Conservation (phyloP, 306 rosid species). For the Cicer chorassanicum region DNA sequence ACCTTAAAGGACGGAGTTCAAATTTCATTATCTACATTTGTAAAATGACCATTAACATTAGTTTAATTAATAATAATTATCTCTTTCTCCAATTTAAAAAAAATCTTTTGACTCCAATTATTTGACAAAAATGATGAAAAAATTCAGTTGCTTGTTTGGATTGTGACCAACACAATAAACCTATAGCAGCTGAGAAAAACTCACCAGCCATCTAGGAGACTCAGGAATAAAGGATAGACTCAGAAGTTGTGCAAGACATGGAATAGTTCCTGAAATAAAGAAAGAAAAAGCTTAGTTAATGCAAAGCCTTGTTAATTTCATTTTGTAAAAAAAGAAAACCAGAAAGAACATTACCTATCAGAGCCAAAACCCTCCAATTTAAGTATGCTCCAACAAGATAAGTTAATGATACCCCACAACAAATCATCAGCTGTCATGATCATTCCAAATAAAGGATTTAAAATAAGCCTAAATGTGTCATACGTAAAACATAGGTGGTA, state of each 20-base stretch:
- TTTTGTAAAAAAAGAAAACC: conserved; percentile 21
- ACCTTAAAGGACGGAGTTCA: too few species aligned
- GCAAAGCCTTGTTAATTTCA: conserved; percentile 1
- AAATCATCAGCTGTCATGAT: conserved; percentile 66
- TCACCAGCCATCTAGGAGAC: conserved; percentile 96
- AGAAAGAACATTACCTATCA: conserved; percentile 53
- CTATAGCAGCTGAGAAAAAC: conserved; percentile 24
- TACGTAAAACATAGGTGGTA: conserved; percentile 7
- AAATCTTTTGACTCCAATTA: not conserved
- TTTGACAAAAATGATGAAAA: conserved; percentile 12
- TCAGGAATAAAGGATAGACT: conserved; percentile 77
- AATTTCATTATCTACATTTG: too few species aligned
- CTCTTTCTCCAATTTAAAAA: too few species aligned
- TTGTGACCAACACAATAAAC: conserved; percentile 1
- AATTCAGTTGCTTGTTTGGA: conserved; percentile 4
- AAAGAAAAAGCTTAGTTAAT: conserved; percentile 25
- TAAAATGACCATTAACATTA: too few species aligned
- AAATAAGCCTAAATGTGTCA: conserved; percentile 24
- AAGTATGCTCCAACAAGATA: conserved; percentile 68
- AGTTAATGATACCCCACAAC: conserved; percentile 66
- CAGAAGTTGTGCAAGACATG: conserved; percentile 68
- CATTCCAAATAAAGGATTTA: conserved; percentile 25
- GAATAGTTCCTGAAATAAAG: conserved; percentile 57
- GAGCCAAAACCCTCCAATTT: conserved; percentile 65
- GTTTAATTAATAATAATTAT: too few species aligned